These are phyloP conservation scores for Corymbia maculata DNA, from an alignment of 345 rosid species.

Conservation along the genomic window DNA sequence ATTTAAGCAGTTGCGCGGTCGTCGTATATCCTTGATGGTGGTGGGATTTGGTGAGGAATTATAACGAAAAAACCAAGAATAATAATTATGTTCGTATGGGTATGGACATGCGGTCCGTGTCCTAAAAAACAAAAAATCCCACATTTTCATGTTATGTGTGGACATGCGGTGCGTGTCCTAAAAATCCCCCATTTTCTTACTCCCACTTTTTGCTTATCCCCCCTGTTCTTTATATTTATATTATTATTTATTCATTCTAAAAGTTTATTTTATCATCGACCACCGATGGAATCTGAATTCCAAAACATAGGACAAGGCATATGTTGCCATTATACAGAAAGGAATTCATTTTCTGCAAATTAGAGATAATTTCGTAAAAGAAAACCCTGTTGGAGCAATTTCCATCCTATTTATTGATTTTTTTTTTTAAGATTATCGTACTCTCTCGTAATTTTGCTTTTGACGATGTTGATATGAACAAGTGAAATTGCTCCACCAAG, in stretches of 20 bases:
- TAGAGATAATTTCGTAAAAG: neutral
- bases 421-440: neutral
- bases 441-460: neutral
- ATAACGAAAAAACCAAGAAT: slow-evolving; percentile 3
- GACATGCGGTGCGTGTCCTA: neutral
- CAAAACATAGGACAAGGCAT: neutral
- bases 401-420: neutral
- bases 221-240: neutral
- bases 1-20: neutral
- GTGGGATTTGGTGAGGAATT: neutral
- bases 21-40: neutral
- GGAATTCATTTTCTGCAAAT: neutral
- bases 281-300: neutral
- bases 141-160: neutral
- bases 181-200: neutral
- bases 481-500: neutral
- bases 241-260: neutral
- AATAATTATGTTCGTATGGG: neutral
- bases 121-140: neutral
- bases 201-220: neutral
- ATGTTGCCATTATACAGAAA: neutral
- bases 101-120: neutral
- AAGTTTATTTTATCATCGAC: neutral
- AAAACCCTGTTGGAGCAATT: neutral
- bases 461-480: neutral